Conservation (phyloP, 176 grass and related monocot genomes). For the Elaeis guineensis region DNA sequence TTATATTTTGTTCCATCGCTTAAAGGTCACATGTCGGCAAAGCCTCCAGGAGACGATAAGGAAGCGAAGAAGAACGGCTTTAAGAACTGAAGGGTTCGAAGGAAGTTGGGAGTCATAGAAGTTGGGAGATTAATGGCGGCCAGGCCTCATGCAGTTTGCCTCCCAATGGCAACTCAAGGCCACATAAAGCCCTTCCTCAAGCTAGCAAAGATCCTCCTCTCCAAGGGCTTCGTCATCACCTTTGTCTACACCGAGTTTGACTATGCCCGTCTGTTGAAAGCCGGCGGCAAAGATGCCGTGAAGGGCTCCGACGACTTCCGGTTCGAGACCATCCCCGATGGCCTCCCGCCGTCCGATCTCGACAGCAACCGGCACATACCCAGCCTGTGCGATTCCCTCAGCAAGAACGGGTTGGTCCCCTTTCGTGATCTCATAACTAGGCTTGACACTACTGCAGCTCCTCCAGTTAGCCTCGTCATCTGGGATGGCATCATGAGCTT, state of each 20-base stretch:
- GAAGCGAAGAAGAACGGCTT: too few species aligned
- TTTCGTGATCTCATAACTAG: conserved; percentile 16
- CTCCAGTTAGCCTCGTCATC: conserved; percentile 22
- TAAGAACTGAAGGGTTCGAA: too few species aligned
- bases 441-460: conserved; percentile 7
- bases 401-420: not conserved
- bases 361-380: not conserved
- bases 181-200: not conserved
- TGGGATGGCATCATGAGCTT: conserved; percentile 30
- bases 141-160: too few species aligned
- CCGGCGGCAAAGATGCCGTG: not conserved
- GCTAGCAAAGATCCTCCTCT: conserved; percentile 27
- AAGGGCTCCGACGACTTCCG: conserved; percentile 2
- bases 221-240: conserved; percentile 20
- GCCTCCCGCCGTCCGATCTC: conserved; percentile 9
- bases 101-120: too few species aligned
- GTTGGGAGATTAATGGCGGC: too few species aligned
- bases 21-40: too few species aligned
- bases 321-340: conserved; percentile 32
- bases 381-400: too few species aligned
- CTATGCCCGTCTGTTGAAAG: conserved; percentile 1
- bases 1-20: too few species aligned
- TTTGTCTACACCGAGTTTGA: conserved; percentile 25
- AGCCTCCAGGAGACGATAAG: too few species aligned
- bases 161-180: too few species aligned